Base-by-base conservation (phyloP, 106 monocot genomes). In the Dendrobium officinale region DNA sequence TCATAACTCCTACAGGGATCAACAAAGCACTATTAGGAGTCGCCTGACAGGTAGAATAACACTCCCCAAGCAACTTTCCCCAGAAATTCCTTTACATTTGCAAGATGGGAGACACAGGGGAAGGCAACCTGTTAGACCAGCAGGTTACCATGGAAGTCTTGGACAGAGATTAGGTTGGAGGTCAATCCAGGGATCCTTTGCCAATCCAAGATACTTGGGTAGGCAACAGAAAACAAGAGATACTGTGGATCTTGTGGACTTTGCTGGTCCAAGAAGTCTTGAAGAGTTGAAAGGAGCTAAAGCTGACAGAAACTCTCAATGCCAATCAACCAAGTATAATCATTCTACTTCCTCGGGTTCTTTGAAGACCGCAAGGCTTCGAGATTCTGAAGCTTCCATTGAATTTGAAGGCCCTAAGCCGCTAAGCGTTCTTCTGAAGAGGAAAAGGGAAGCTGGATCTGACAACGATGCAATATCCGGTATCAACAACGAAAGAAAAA, bases 201-300 rank as follows among this genome's bases (percentile, higher is more conserved):
- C 82, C 42, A 80, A 66, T 47, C 22, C 66, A 20, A 88, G 84
- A 67, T 85, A 75, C 5, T 22, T 33, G 47, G 55, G 76, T 16
- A 49, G 47, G 58, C 77, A 78, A 18, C 37, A 73, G 13, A 29
- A 27, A 66, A 83, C 78, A 84, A 73, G 86, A 81, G 89, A 91
- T 72, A 86, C 85, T 58, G 77, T 13, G 22, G 79, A 82, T 55
- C 73, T 77, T 19, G 18, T 83, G 51, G 80, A 88, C 42, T 91
- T 95, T 86, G 80, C 88, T 72, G 93, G 88, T 58, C 96, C 96
- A 58, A 96, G 88, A 83, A 91, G 88, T 67, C 87, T 93, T 81
- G 84, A 89, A 79, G 91, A 96, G 83, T 73, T 96, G 72, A 96
- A 89, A 87, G 88, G 85, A 54, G 72, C 73, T 29, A 96, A 90